These are phyloP conservation scores for Kodamaea kakaduensis DNA, from an alignment of 805 yeast genomes.

Conservation along the genomic window DNA sequence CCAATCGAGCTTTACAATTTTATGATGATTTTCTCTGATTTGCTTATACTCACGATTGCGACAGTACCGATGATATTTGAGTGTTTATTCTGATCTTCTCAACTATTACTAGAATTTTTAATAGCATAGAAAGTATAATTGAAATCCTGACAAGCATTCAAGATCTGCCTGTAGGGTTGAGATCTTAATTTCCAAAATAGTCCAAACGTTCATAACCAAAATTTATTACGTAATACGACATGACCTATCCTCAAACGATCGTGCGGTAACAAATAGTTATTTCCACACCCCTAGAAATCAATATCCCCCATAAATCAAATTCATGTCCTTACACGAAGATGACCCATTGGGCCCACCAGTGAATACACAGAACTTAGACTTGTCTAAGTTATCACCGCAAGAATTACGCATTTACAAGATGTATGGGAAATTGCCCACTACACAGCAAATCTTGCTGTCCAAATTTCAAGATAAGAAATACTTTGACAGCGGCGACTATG, in stretches of 20 bases:
- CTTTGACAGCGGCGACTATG: slow-evolving; percentile 93
- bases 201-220: slow-evolving; percentile 1
- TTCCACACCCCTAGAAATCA: background rate
- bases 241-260: background rate
- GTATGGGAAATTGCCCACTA: slow-evolving; percentile 84
- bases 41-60: slow-evolving; percentile 9
- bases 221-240: background rate
- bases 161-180: too few species aligned
- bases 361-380: slow-evolving; percentile 46
- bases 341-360: slow-evolving; percentile 50
- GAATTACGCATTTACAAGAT: slow-evolving; percentile 72
- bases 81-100: slow-evolving; percentile 2
- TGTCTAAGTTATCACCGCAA: slow-evolving; percentile 64
- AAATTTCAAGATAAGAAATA: slow-evolving; percentile 85
- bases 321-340: slow-evolving; percentile 38
- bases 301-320: background rate
- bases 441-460: slow-evolving; percentile 67
- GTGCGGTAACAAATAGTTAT: background rate
- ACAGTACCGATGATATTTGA: slow-evolving; percentile 9
- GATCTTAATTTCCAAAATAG: too few species aligned
- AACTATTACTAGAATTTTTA: background rate
- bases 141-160: too few species aligned
- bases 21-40: slow-evolving; percentile 26
- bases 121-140: too few species aligned
- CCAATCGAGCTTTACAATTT: slow-evolving; percentile 30